A percentile compares a stretch with the other conserved stretches of the same genome.
Conservation (phyloP, 2,329 filamentous ascomycete genomes). For the Xylaria sp. region DNA sequence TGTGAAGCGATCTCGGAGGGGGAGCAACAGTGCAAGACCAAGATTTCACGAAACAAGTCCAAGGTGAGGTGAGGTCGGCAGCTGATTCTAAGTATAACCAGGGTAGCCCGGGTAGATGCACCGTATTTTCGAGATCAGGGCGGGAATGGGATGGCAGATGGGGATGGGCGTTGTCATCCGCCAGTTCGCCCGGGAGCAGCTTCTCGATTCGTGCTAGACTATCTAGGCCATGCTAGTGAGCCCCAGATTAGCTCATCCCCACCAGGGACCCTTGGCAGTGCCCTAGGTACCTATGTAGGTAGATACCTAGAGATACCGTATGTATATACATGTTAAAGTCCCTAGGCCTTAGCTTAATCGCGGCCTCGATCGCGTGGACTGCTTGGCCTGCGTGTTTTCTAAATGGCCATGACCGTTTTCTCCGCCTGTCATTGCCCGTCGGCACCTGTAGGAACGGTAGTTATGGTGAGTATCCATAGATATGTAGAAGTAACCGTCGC, state of each 20-base stretch:
- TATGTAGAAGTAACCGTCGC: slow-evolving; percentile 4
- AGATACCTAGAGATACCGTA: too few relatives aligned
- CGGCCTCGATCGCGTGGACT: slow-evolving; percentile 23
- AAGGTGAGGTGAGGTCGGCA: neutral
- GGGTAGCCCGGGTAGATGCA: slow-evolving; percentile 8
- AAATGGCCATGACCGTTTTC: neutral
- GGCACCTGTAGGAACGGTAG: neutral
- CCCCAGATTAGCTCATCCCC: too few relatives aligned
- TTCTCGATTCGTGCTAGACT: slow-evolving; percentile 16
- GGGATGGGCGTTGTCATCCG: neutral
- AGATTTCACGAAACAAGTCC: slow-evolving; percentile 1
- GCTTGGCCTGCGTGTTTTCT: slow-evolving; percentile 6
- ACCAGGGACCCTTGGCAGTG: neutral
- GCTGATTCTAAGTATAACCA: neutral
- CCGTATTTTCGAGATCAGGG: slow-evolving; percentile 10
- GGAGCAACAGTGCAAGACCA: too few relatives aligned
- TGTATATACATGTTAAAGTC: neutral
- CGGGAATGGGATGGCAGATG: slow-evolving; percentile 1
- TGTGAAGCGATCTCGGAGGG: too few relatives aligned
- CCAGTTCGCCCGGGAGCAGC: neutral
- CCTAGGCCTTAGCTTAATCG: slow-evolving; percentile 19
- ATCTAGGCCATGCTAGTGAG: neutral
- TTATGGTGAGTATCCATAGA: neutral
- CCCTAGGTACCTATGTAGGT: too few relatives aligned
- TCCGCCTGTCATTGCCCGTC: slow-evolving; percentile 14